Evolutionary conservation across 2,329 filamentous ascomycete genomes (phyloP).

Genomic region (Thermomyces lanuginosus): DNA sequence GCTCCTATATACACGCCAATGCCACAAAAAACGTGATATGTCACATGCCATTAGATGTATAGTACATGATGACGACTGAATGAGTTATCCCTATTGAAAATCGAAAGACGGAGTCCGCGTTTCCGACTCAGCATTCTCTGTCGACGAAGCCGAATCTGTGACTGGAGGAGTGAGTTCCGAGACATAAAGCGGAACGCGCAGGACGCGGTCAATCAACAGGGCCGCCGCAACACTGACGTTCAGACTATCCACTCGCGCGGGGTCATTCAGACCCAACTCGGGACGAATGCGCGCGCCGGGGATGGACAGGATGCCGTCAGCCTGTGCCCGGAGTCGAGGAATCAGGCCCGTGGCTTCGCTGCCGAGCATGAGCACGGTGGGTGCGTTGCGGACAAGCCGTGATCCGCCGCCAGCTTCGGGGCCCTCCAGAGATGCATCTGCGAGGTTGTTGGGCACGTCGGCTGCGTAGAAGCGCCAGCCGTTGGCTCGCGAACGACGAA

Average conservation of each 20-base stretch:
- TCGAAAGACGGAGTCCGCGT: slow-evolving; percentile 6
- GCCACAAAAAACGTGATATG: neutral
- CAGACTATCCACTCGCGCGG: slow-evolving; percentile 60
- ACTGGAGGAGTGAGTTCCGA: slow-evolving; percentile 1
- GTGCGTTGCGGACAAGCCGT: slow-evolving; percentile 36
- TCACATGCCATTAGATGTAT: slow-evolving; percentile 3
- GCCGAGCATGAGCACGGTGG: slow-evolving; percentile 67
- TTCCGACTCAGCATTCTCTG: slow-evolving; percentile 5
- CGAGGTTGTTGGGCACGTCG: slow-evolving; percentile 28
- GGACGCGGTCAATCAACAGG: slow-evolving; percentile 39
- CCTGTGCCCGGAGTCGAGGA: slow-evolving; percentile 45
- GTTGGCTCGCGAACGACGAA: slow-evolving; percentile 47
- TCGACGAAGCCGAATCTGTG: neutral
- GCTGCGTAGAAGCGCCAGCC: slow-evolving; percentile 80
- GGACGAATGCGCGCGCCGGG: slow-evolving; percentile 34
- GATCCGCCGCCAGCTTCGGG: slow-evolving; percentile 8
- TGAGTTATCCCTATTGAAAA: slow-evolving; percentile 4
- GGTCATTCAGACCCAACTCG: slow-evolving; percentile 17
- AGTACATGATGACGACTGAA: slow-evolving; percentile 3
- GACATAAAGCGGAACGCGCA: slow-evolving; percentile 16
- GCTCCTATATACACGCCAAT: too few relatives aligned
- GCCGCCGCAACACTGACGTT: slow-evolving; percentile 85
- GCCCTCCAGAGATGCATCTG: slow-evolving; percentile 26
- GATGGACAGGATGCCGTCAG: slow-evolving; percentile 51
- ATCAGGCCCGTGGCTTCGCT: slow-evolving; percentile 63